phyloP scores from a whole-genome alignment of 1,284 basidiomycete genomes.

The Sanghuangporus weigelae region DNA sequence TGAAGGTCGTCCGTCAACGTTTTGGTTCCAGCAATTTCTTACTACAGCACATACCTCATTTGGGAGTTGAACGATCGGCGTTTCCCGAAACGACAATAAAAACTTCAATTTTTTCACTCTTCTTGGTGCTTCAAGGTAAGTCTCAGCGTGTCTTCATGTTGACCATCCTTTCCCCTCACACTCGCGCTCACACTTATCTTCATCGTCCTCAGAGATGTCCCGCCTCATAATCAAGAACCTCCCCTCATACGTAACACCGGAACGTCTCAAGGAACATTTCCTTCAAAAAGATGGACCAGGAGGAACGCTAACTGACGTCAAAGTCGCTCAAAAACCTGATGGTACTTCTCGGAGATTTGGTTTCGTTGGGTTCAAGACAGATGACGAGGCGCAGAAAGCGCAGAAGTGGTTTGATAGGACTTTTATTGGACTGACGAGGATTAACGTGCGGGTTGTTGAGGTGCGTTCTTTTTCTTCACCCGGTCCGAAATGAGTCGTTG shows the following conservation, averaged over 20 bases:
- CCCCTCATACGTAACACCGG: slow-evolving; percentile 67
- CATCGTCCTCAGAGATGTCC: slow-evolving; percentile 65
- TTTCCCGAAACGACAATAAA: slow-evolving; percentile 1
- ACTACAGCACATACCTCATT: background rate
- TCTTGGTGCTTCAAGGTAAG: slow-evolving; percentile 7
- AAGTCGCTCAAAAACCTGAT: slow-evolving; percentile 72
- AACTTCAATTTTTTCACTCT: background rate
- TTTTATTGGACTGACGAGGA: slow-evolving; percentile 71
- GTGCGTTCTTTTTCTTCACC: slow-evolving; percentile 36
- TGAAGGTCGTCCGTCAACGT: background rate
- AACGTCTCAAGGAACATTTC: slow-evolving; percentile 68
- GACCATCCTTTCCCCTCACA: background rate
- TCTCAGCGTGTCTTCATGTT: slow-evolving; percentile 10
- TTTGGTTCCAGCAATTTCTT: background rate
- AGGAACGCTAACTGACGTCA: slow-evolving; percentile 81
- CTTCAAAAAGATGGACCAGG: slow-evolving; percentile 55
- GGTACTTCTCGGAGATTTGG: slow-evolving; percentile 86
- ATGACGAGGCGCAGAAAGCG: slow-evolving; percentile 71
- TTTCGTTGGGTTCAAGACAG: slow-evolving; percentile 87
- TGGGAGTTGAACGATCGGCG: slow-evolving; percentile 1
- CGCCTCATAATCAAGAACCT: slow-evolving; percentile 91
- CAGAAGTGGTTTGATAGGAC: slow-evolving; percentile 85
- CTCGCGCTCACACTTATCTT: too few species aligned
- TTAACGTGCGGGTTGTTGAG: slow-evolving; percentile 77
- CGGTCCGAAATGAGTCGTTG: slow-evolving; percentile 7